Evolutionary conservation across 768 basidiomycete genomes (phyloP).

Genomic region (Kwoniella newhampshirensis): DNA sequence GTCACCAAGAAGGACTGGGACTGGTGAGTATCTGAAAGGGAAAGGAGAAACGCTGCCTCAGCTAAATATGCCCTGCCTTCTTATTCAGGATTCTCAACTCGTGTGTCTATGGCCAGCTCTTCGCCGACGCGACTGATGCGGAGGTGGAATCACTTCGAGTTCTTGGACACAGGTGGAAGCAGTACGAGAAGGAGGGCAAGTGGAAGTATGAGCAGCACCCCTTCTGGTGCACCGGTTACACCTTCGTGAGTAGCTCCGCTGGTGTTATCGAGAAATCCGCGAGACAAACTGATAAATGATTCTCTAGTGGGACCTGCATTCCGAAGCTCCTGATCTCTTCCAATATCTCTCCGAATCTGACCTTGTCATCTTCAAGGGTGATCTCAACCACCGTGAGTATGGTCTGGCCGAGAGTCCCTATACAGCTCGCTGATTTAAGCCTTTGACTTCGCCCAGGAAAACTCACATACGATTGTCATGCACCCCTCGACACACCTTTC

Average conservation of each 20-base stretch:
- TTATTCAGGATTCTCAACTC: slow-evolving; percentile 42
- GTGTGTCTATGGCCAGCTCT: slow-evolving; percentile 69
- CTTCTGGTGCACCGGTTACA: slow-evolving; percentile 79
- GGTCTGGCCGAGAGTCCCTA: background rate
- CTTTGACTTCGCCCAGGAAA: slow-evolving; percentile 17
- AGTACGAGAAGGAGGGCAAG: slow-evolving; percentile 88
- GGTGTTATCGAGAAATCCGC: background rate
- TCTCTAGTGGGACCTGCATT: slow-evolving; percentile 47
- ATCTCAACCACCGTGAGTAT: slow-evolving; percentile 88
- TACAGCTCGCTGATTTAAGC: background rate
- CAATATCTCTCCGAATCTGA: slow-evolving; percentile 85
- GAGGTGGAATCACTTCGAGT: slow-evolving; percentile 77
- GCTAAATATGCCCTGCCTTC: background rate
- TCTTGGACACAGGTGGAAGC: slow-evolving; percentile 85
- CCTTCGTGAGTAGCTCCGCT: slow-evolving; percentile 58
- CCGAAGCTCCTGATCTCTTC: slow-evolving; percentile 63
- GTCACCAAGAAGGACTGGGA: slow-evolving; percentile 92
- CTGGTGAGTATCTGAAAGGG: slow-evolving; percentile 85
- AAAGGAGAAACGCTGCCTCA: slow-evolving; percentile 37
- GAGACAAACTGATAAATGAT: background rate
- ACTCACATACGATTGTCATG: slow-evolving; percentile 55
- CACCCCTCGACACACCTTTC: slow-evolving; percentile 69
- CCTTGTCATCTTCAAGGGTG: slow-evolving; percentile 90
- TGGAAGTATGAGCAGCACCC: slow-evolving; percentile 76
- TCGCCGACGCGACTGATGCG: slow-evolving; percentile 74